Evolutionary conservation across 345 rosid species (phyloP).

Genomic region (Litchi chinensis): DNA sequence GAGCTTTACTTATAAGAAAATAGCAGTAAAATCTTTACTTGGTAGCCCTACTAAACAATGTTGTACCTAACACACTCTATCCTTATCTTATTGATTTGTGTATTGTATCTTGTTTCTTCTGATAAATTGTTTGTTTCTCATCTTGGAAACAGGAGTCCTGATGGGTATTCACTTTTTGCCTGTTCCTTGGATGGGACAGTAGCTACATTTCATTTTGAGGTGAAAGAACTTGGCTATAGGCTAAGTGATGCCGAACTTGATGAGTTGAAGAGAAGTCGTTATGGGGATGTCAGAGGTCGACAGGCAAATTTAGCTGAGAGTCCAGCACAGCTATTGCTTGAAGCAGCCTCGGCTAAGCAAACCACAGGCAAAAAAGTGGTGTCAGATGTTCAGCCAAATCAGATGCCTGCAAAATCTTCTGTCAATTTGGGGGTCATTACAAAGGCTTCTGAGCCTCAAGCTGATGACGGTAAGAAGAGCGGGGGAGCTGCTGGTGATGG

Average conservation of each 20-base stretch:
- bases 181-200: conserved; percentile 98
- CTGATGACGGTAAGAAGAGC: conserved; percentile 51
- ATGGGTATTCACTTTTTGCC: conserved; percentile 94
- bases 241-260: conserved; percentile 79
- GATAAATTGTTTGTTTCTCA: conserved; percentile 14
- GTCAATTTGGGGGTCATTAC: conserved; percentile 43
- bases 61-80: neutral
- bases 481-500: conserved; percentile 51
- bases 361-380: conserved; percentile 59
- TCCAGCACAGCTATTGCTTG: conserved; percentile 93
- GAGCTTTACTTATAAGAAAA: neutral
- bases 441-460: conserved; percentile 60
- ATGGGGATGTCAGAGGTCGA: conserved; percentile 94
- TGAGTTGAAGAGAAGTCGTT: conserved; percentile 87
- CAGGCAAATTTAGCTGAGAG: conserved; percentile 92
- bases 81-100: conserved; percentile 9
- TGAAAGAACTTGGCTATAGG: conserved; percentile 74
- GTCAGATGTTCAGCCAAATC: conserved; percentile 62
- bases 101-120: conserved; percentile 9
- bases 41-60: no score
- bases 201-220: conserved; percentile 88
- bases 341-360: conserved; percentile 85
- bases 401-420: conserved; percentile 54
- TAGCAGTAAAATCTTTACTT: neutral
- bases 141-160: conserved; percentile 78